Percentiles rank a stretch among this genome's conserved stretches.
These are phyloP conservation scores for Termitomyces sp. DNA, from an alignment of 768 basidiomycete species.

Conservation along the genomic window DNA sequence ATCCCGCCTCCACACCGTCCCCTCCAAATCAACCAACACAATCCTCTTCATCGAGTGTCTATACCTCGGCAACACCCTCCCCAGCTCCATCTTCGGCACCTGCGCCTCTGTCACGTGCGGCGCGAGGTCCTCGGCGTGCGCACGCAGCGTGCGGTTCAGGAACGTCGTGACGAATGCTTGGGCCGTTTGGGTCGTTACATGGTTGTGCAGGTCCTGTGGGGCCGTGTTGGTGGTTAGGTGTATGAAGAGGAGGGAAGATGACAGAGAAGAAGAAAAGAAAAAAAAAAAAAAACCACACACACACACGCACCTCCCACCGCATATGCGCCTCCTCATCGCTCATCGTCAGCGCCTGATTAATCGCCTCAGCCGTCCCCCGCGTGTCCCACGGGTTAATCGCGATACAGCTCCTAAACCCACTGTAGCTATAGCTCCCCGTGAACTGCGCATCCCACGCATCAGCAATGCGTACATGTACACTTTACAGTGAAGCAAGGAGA, in stretches of 20 bases:
- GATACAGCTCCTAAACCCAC: conserved; percentile 83
- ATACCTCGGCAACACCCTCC: conserved; percentile 61
- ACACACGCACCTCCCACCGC: conserved; percentile 75
- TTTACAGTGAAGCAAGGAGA: neutral
- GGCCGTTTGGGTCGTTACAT: conserved; percentile 83
- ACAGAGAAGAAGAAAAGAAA: too few species aligned
- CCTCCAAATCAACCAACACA: conserved; percentile 75
- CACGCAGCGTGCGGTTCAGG: conserved; percentile 70
- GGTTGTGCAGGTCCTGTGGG: conserved; percentile 67
- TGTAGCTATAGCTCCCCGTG: conserved; percentile 82
- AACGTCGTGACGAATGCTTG: conserved; percentile 81
- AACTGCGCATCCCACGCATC: conserved; percentile 43
- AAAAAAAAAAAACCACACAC: too few species aligned
- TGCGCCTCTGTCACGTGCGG: conserved; percentile 19
- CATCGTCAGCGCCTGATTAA: conserved; percentile 67
- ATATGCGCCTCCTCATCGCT: conserved; percentile 62
- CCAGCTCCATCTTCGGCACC: conserved; percentile 30
- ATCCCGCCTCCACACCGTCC: conserved; percentile 71
- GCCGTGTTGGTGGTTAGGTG: too few species aligned
- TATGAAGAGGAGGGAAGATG: too few species aligned
- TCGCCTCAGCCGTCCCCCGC: conserved; percentile 65
- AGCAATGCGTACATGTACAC: neutral
- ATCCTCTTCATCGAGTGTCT: conserved; percentile 62
- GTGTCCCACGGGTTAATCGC: conserved; percentile 86
- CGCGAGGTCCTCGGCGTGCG: conserved; percentile 54